A percentile compares a stretch with the other conserved stretches of the same genome.
Evolutionary conservation across 2,329 filamentous ascomycete genomes (phyloP).

Genomic region (Zymoseptoria passerinii): DNA sequence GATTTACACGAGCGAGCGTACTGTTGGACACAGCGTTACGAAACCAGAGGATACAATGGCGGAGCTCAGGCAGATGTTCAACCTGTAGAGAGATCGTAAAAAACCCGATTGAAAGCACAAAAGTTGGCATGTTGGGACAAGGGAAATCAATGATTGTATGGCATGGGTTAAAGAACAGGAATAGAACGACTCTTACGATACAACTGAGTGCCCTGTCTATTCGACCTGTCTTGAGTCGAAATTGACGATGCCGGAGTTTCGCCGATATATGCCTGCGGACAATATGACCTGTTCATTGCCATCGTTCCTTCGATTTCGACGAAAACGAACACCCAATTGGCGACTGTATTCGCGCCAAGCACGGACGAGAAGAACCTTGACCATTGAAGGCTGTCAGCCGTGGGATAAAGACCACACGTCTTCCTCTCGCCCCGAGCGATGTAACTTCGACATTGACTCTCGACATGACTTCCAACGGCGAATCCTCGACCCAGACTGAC

Average conservation of each 20-base stretch:
- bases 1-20: slow-evolving; percentile 76
- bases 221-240: not conserved
- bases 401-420: not conserved
- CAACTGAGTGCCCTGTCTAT: not conserved
- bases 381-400: not conserved
- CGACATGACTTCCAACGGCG: not conserved
- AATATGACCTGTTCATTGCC: not conserved
- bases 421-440: not conserved
- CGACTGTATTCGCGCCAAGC: no score
- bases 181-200: not conserved
- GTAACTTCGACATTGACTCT: not conserved
- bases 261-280: not conserved
- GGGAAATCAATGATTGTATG: not conserved
- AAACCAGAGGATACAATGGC: slow-evolving; percentile 74
- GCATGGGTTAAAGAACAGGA: not conserved
- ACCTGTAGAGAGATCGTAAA: slow-evolving; percentile 16
- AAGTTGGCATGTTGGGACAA: not conserved
- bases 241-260: not conserved
- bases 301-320: not conserved
- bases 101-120: not conserved
- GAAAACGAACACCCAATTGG: not conserved
- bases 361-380: not conserved
- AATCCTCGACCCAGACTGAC: not conserved
- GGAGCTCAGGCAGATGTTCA: slow-evolving; percentile 72
- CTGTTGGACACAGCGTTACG: slow-evolving; percentile 74